A percentile compares a stretch with the other conserved stretches of the same genome.
Evolutionary conservation across 108 stramenopile genomes (phyloP).

Genomic region (Hondaea fermentalgiana): DNA sequence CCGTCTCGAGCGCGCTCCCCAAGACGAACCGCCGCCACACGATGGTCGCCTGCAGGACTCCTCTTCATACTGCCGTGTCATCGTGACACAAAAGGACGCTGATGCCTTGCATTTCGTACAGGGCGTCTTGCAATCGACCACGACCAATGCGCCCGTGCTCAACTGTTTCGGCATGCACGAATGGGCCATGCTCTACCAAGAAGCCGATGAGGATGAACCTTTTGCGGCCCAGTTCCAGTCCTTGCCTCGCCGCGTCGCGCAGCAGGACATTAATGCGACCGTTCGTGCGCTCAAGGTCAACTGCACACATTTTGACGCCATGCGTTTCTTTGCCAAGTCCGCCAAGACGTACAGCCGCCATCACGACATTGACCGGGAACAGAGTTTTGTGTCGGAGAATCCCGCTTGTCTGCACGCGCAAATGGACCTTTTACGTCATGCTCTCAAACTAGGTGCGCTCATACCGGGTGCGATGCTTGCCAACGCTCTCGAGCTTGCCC

Average conservation of each 20-base stretch:
- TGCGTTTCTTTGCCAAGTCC: neutral
- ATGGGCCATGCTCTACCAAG: slow-evolving; percentile 15
- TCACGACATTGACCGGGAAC: neutral
- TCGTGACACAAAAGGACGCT: no score
- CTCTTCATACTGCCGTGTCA: no score
- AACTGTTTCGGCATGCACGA: neutral
- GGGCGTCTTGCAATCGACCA: neutral
- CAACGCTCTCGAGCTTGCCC: neutral
- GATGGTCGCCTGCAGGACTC: no score
- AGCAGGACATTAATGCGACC: neutral
- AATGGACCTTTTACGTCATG: neutral
- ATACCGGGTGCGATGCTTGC: neutral
- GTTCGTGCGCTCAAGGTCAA: neutral
- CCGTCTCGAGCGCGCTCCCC: no score
- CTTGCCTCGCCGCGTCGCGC: neutral
- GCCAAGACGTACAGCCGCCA: neutral
- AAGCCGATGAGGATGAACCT: neutral
- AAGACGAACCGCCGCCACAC: no score
- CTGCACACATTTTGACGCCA: neutral
- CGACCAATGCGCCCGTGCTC: neutral
- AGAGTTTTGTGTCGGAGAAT: neutral
- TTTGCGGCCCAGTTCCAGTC: neutral
- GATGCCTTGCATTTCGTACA: neutral
- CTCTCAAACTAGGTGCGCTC: neutral
- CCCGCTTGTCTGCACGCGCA: neutral